phyloP scores from a whole-genome alignment of 148 eudicot species.

The Vaccinium darrowii region DNA sequence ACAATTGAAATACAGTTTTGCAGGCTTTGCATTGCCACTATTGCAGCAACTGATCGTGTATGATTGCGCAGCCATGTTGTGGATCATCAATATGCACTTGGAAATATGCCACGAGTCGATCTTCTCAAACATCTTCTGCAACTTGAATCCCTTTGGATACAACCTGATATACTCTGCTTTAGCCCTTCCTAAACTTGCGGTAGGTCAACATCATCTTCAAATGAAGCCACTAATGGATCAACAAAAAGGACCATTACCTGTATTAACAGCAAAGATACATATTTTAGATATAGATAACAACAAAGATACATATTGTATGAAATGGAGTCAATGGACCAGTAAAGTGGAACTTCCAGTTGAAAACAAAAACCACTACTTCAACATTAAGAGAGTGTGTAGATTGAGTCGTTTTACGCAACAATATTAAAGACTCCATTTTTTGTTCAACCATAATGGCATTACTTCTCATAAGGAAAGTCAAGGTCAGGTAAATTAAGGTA shows the following conservation, averaged over 20 bases:
- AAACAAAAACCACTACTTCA: too few species aligned
- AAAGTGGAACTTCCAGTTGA: too few species aligned
- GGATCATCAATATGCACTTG: conserved; percentile 92
- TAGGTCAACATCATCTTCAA: conserved; percentile 78
- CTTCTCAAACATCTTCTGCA: conserved; percentile 86
- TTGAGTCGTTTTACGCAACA: too few species aligned
- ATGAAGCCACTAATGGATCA: conserved; percentile 80
- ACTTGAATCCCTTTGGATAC: conserved; percentile 92
- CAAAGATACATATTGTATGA: too few species aligned
- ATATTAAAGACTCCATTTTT: too few species aligned
- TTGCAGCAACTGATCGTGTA: conserved; percentile 86
- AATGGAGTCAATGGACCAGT: too few species aligned
- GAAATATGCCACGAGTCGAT: conserved; percentile 81
- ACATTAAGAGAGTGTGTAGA: too few species aligned
- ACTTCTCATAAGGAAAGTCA: too few species aligned
- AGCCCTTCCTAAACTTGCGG: conserved; percentile 78
- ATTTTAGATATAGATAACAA: too few species aligned
- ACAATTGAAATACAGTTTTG: neutral
- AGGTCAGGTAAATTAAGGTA: too few species aligned
- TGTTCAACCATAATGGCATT: too few species aligned
- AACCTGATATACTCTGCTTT: conserved; percentile 90
- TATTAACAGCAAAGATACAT: too few species aligned
- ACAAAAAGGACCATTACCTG: conserved; percentile 98
- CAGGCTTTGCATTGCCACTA: conserved; percentile 95
- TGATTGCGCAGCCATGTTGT: conserved; percentile 55